Evolutionary conservation across 2,329 filamentous ascomycete species (phyloP).

Genomic region (Phyllosticta paracitricarpa): DNA sequence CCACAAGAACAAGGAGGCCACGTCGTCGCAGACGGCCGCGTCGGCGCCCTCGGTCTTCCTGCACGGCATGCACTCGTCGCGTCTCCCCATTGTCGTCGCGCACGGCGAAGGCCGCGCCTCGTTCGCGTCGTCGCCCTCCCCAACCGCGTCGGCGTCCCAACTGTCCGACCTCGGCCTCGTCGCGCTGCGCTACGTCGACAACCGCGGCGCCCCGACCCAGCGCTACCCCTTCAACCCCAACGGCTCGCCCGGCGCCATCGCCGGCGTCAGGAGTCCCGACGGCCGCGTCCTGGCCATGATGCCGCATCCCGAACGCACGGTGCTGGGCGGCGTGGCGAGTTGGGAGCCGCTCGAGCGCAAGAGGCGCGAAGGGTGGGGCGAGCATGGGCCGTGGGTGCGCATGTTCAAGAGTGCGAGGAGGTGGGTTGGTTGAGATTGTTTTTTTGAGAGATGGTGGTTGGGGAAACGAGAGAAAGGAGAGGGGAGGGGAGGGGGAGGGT

Average conservation of each 20-base stretch:
- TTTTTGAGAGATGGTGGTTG: too few species aligned
- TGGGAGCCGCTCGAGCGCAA: conserved; percentile 55
- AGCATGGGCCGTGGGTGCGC: conserved; percentile 74
- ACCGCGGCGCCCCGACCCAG: conserved; percentile 64
- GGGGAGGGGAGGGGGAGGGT: too few species aligned
- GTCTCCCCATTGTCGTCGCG: conserved; percentile 75
- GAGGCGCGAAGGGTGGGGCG: conserved; percentile 54
- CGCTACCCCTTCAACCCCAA: conserved; percentile 85
- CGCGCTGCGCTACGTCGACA: conserved; percentile 77
- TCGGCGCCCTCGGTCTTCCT: conserved; percentile 66
- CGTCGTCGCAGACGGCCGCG: conserved; percentile 21
- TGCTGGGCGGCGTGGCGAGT: conserved; percentile 68
- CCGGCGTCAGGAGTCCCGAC: conserved; percentile 66
- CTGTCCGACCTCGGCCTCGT: conserved; percentile 61
- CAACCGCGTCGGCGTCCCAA: conserved; percentile 31
- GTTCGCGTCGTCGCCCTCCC: conserved; percentile 31
- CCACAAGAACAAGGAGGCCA: conserved; percentile 39
- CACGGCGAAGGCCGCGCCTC: conserved; percentile 82
- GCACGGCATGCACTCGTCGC: conserved; percentile 73
- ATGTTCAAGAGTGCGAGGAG: conserved; percentile 80
- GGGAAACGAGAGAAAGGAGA: too few species aligned
- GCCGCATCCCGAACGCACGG: conserved; percentile 88
- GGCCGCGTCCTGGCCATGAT: conserved; percentile 81
- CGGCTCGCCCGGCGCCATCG: conserved; percentile 71
- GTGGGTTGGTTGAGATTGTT: conserved; percentile 59